A percentile compares a stretch with the other conserved stretches of the same genome.
Evolutionary conservation across 331 rosid species (phyloP).

Genomic region (Quercus phellos): DNA sequence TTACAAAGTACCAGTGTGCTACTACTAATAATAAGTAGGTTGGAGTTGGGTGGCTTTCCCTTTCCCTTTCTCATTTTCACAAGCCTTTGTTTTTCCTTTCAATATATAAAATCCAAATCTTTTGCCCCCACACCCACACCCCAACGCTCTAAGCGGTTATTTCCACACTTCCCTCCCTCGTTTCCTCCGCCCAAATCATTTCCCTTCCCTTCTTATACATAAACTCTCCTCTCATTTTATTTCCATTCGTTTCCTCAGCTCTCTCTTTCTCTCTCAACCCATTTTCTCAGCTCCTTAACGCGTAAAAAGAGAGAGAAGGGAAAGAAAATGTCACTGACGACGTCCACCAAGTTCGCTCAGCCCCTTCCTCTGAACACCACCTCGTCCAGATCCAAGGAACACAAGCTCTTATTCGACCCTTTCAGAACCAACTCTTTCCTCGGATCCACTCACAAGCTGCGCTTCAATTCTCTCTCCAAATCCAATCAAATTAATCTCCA

Average conservation of each 20-base stretch:
- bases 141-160: slow-evolving; percentile 45
- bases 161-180: slow-evolving; percentile 54
- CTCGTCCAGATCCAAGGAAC: slow-evolving; percentile 69
- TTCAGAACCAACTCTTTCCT: slow-evolving; percentile 49
- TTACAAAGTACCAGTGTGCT: background rate
- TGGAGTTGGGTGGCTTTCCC: slow-evolving; percentile 21
- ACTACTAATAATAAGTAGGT: slow-evolving; percentile 8
- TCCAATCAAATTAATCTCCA: slow-evolving; percentile 18
- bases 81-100: background rate
- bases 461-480: slow-evolving; percentile 32
- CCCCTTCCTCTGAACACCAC: slow-evolving; percentile 49
- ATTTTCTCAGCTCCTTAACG: slow-evolving; percentile 7
- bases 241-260: background rate
- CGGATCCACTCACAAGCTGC: slow-evolving; percentile 64
- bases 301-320: background rate
- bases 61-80: background rate
- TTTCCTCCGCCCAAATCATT: slow-evolving; percentile 55
- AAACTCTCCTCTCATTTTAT: background rate
- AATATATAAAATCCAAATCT: too few species aligned
- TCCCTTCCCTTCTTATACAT: background rate
- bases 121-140: background rate
- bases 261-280: background rate
- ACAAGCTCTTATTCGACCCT: slow-evolving; percentile 34
- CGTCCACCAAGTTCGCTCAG: slow-evolving; percentile 51
- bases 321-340: slow-evolving; percentile 61